Evolutionary conservation across 2,329 filamentous ascomycete genomes (phyloP).

Genomic region (Chrysosporium queenslandicum): DNA sequence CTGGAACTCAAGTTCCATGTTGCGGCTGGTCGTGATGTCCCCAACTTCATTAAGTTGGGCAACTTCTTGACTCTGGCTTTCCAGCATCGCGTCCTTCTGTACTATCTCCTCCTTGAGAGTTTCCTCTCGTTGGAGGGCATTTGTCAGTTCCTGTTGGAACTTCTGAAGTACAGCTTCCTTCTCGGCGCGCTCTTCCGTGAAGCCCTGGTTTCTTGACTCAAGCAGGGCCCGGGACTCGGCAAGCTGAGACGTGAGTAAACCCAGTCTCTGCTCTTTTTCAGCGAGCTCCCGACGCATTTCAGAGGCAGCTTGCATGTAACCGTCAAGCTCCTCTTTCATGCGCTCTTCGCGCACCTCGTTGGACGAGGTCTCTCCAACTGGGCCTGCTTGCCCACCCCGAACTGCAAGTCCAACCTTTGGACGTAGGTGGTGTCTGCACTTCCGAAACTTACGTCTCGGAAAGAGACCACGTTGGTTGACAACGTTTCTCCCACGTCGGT

Average conservation of each 20-base stretch:
- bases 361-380: not conserved
- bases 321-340: slow-evolving; percentile 4
- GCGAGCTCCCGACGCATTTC: not conserved
- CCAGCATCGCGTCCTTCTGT: not conserved
- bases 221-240: not conserved
- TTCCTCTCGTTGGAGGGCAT: slow-evolving; percentile 1
- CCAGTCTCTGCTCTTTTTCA: not conserved
- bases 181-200: not conserved
- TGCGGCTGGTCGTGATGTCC: not conserved
- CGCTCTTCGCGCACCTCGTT: not conserved
- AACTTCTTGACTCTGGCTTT: not conserved
- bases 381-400: not conserved
- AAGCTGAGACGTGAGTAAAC: not conserved
- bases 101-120: slow-evolving; percentile 5
- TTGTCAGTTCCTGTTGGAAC: not conserved
- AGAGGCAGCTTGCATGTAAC: not conserved
- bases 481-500: not conserved
- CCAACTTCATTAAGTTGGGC: not conserved
- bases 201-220: not conserved
- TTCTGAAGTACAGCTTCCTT: slow-evolving; percentile 2
- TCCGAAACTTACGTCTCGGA: slow-evolving; percentile 10
- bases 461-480: slow-evolving; percentile 1
- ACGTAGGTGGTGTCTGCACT: slow-evolving; percentile 1
- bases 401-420: not conserved
- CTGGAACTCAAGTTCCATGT: not conserved